Base-by-base conservation (phyloP, 2,329 filamentous ascomycete genomes). In the Diaporthe amygdali region DNA sequence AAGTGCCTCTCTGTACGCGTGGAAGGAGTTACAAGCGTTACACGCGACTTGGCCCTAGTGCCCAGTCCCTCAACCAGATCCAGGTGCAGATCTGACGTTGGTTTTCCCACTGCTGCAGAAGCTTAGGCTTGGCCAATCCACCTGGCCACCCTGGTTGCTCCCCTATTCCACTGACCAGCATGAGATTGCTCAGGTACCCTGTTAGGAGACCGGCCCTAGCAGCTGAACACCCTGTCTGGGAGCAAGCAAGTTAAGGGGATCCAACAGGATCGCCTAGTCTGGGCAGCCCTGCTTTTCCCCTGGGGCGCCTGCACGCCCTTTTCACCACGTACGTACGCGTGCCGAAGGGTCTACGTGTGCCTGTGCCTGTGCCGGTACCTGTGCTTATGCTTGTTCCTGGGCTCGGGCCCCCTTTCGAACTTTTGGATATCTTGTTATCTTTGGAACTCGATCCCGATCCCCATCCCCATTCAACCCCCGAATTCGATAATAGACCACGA, bases 401-500 rank as follows among this genome's bases (percentile, higher is more conserved):
- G 66, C 66, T 51, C 46, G 52, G 56, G 68, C 54, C 70, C 70
- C 68, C 68, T 52, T 72, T 72, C 47, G 46, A 61, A 59, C 55
- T 51, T 72, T 54, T 51, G 47, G 46, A 39, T 59, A 56, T 64
- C 66, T 59, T n/a, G 41, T 59, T 55, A 37, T 49, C 32, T 30
- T 44, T 3, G 15, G 63, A 66, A 39, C 63, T 66, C 34, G 32
- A 69, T 64, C 15, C 32, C 12, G 34, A 56, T 27, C 30, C 30
- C 49, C 49, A 56, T 27, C 17, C 32, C 41, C 44, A 47, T 41
- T 27, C 56, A 20, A 41, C 47, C n/a, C 32, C 27, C 25, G 22
- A 54, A 61, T 77, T 64, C 68, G n/a, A n/a, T n/a, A n/a, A 67
- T 44, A 67, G 25, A 41, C 61, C 71, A 34, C 34, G 61, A 47